Percentiles rank a stretch among this genome's conserved stretches.
phyloP scores from a whole-genome alignment of 129 eudicot genomes.

The Silybum marianum region DNA sequence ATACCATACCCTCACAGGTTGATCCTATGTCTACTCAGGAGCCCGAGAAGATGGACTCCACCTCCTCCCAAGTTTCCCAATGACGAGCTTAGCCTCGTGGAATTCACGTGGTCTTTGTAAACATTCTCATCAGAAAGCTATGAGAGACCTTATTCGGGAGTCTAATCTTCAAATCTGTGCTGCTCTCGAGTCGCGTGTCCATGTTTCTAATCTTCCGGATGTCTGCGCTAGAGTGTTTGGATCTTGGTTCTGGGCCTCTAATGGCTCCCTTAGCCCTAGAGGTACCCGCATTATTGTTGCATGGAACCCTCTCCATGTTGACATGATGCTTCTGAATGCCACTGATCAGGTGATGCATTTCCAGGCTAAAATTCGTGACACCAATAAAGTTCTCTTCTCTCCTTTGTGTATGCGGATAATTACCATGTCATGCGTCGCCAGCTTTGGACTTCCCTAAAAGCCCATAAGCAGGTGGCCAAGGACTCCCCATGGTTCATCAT shows the following conservation, averaged over 20 bases:
- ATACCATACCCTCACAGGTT: background rate
- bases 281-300: too few relatives aligned
- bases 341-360: too few relatives aligned
- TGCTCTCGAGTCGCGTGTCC: too few relatives aligned
- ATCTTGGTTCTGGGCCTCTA: too few relatives aligned
- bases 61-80: background rate
- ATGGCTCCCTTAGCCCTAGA: too few relatives aligned
- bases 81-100: background rate
- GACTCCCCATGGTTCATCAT: background rate
- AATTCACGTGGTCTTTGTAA: background rate
- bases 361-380: too few relatives aligned
- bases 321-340: too few relatives aligned
- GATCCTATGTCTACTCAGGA: background rate
- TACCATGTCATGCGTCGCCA: background rate
- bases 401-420: background rate
- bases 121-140: background rate
- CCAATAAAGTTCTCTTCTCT: background rate
- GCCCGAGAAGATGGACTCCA: background rate
- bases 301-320: too few relatives aligned
- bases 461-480: background rate
- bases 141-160: background rate
- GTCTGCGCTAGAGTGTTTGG: too few relatives aligned
- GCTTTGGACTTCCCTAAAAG: background rate
- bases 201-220: too few relatives aligned
- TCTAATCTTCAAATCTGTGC: background rate